Evolutionary conservation across 805 yeast genomes (phyloP).

Genomic region (Saturnispora sanitii): DNA sequence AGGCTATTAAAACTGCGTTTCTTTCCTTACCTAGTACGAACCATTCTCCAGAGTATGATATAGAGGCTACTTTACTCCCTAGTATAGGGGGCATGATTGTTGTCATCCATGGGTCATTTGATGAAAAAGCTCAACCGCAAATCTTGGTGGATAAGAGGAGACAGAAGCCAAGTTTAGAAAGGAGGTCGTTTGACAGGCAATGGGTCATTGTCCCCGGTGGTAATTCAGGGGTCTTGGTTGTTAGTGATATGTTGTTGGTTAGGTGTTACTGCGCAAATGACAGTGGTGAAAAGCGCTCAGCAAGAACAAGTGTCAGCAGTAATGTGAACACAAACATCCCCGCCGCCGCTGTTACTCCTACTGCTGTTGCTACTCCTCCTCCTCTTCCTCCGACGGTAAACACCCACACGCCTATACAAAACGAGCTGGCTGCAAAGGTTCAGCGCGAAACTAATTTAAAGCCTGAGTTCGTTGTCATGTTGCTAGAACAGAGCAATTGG

Average conservation of each 20-base stretch:
- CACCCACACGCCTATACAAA: slow-evolving; percentile 44
- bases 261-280: slow-evolving; percentile 47
- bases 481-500: slow-evolving; percentile 85
- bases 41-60: slow-evolving; percentile 62
- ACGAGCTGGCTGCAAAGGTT: slow-evolving; percentile 53
- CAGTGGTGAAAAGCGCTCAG: slow-evolving; percentile 38
- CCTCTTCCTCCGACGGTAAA: slow-evolving; percentile 27
- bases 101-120: slow-evolving; percentile 74
- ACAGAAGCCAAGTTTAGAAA: slow-evolving; percentile 30
- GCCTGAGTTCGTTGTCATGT: slow-evolving; percentile 69
- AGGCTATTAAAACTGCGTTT: slow-evolving; percentile 52
- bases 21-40: slow-evolving; percentile 65
- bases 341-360: slow-evolving; percentile 4
- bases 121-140: slow-evolving; percentile 41
- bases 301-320: background rate
- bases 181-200: slow-evolving; percentile 78
- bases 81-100: slow-evolving; percentile 70
- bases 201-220: slow-evolving; percentile 66
- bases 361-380: slow-evolving; percentile 14
- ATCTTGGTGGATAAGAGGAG: slow-evolving; percentile 9
- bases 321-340: background rate
- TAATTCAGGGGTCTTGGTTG: slow-evolving; percentile 65
- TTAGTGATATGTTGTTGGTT: slow-evolving; percentile 70
- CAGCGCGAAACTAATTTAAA: slow-evolving; percentile 66
- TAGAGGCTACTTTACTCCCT: slow-evolving; percentile 68